Percentiles rank a stretch among this genome's conserved stretches.
Evolutionary conservation across 2,329 filamentous ascomycete genomes (phyloP).

Genomic region (Fusarium falciforme): DNA sequence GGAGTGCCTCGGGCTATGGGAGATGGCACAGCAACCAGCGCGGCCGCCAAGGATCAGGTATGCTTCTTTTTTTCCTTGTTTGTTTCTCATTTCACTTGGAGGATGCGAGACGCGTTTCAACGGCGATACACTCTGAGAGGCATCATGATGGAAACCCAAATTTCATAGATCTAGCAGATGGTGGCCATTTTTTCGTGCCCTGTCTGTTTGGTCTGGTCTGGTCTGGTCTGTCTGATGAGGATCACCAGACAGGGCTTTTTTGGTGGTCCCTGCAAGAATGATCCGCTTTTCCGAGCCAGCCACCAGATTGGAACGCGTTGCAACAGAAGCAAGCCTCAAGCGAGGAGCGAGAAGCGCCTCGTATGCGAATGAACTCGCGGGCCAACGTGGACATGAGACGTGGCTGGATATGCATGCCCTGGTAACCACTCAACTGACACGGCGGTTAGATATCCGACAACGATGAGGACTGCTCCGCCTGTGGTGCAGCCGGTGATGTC

Average conservation of each 20-base stretch:
- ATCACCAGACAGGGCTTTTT: constrained; percentile 40
- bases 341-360: constrained; percentile 16
- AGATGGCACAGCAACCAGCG: constrained; percentile 72
- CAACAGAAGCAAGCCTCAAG: constrained; percentile 9
- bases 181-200: constrained; percentile 29
- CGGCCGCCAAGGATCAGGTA: constrained; percentile 65
- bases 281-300: constrained; percentile 44
- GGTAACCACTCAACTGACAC: constrained; percentile 45
- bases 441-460: constrained; percentile 68
- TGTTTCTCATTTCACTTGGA: not conserved
- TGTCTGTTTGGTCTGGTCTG: not conserved
- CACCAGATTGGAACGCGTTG: constrained; percentile 23
- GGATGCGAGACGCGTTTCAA: not conserved
- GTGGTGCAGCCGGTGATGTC: constrained; percentile 84
- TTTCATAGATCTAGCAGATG: constrained; percentile 20
- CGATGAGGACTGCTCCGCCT: constrained; percentile 90
- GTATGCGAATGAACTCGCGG: constrained; percentile 18
- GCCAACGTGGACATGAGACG: constrained; percentile 5
- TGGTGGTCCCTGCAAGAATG: constrained; percentile 40
- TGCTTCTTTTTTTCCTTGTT: constrained; percentile 7
- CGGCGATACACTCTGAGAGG: not conserved
- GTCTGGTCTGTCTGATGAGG: constrained; percentile 11
- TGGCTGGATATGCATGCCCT: constrained; percentile 25
- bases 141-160: constrained; percentile 6
- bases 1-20: constrained; percentile 74